Evolutionary conservation across 2,329 filamentous ascomycete genomes (phyloP).

Genomic region (Microcyclosporella mali): DNA sequence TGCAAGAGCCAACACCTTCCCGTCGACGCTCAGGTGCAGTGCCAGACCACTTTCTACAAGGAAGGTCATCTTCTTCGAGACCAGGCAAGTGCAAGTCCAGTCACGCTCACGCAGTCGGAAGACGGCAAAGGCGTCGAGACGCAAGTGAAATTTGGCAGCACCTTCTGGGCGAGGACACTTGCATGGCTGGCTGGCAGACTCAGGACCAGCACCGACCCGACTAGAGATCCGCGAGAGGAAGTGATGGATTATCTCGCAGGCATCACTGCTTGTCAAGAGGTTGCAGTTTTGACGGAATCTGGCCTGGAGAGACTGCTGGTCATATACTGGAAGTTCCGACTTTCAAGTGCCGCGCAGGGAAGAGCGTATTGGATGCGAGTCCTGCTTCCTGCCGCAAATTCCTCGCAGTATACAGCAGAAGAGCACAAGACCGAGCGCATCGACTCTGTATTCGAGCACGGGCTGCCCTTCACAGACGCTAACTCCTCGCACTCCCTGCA

Average conservation of each 20-base stretch:
- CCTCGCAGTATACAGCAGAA: not conserved
- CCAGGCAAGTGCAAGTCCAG: constrained; percentile 16
- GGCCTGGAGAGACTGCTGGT: constrained; percentile 26
- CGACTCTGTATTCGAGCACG: constrained; percentile 22
- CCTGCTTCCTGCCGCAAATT: constrained; percentile 12
- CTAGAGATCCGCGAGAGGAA: constrained; percentile 14
- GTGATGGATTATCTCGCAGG: constrained; percentile 31
- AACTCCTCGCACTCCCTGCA: constrained; percentile 4
- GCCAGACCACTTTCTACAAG: constrained; percentile 24
- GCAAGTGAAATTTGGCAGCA: constrained; percentile 37
- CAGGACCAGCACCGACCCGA: constrained; percentile 10
- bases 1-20: constrained; percentile 24
- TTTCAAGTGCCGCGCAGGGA: constrained; percentile 18
- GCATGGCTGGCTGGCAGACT: constrained; percentile 23
- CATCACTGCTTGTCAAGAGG: constrained; percentile 39
- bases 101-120: constrained; percentile 14
- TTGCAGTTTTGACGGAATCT: constrained; percentile 31
- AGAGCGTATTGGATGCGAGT: constrained; percentile 26
- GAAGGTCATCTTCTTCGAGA: constrained; percentile 18
- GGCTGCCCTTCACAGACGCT: constrained; percentile 8
- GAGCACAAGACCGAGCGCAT: constrained; percentile 14
- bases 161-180: constrained; percentile 40
- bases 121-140: constrained; percentile 20
- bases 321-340: constrained; percentile 27
- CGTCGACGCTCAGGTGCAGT: constrained; percentile 16